Base-by-base conservation (phyloP, 2,329 filamentous ascomycete genomes). In the Cytospora paraplurivora region DNA sequence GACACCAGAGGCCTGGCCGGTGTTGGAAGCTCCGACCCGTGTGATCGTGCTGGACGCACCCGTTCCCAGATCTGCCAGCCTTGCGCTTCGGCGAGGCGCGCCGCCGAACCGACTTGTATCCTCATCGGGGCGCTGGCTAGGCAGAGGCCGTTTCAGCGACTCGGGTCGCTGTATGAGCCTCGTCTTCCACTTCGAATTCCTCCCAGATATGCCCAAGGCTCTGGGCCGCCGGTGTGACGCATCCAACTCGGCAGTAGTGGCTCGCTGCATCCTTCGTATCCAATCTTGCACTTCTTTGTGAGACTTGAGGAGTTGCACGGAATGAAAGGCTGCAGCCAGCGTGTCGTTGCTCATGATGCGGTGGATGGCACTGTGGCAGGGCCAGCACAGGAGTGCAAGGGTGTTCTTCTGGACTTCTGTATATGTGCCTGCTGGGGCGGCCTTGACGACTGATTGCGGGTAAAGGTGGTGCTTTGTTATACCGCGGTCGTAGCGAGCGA, bases 381-480 rank as follows among this genome's bases (percentile, higher is more conserved):
- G 58, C 13, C 58, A 52, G 51, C 58, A 61, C 1, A 61, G 19
- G 3, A 61, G 41, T 37, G 58, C 51, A n/a, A 61, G 6, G 15
- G 51, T 37, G 4, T 19, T 11, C 19, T 37, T 61, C 32, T 61
- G 38, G 4, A 17, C 51, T 27, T 8, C 1, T 6, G 51, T 61
- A 34, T 37, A 61, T 4, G n/a, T 61, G 1, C 17, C 44, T 47
- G 11, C 32, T 1, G 58, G 11, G 33, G 53, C 53, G 11, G 53
- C 47, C 32, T 55, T 61, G 4, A 52, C 54, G n/a, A 61, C 35
- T 11, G 44, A 15, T 11, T 55, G 58, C 10, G 58, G 58, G 38
- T 61, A 61, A 2, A 61, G 58, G 38, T 61, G 58, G n/a, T 61
- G 58, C 32, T 49, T 61, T 8, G 58, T 61, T 51, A 61, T 61